Evolutionary conservation across 2,329 filamentous ascomycete genomes (phyloP), one percentile per base, ranked within the genome.

Genomic region (Penicillium brasilianum): DNA sequence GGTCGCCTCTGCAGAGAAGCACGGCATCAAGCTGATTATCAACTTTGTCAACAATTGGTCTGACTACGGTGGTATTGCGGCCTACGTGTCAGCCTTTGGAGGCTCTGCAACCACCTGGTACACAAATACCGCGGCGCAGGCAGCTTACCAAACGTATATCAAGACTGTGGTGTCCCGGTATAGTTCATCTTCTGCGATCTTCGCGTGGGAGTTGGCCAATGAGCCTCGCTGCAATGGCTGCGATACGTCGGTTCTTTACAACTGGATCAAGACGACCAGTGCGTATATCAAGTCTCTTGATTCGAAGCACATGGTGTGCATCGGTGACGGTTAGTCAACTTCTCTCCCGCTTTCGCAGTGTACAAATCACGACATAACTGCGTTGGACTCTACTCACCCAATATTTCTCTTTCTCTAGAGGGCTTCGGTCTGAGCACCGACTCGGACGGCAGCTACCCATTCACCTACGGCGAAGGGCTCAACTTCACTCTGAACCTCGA

Each of bases 161-260:
- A 78, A 83, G 52, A 77, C 80, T 0, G 81, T 90, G 7, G 82
- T 90, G 2, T 83, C 76, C 20, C 80, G 88, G 11, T 90, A 89
- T 76, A 83, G 78, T 49, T 77, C 81, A 62, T 88, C 85, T 0
- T 76, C 84, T 0, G 83, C 88, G 0, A 82, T 90, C 50, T 85
- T 90, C 65, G 86, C 87, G 0, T 90, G 88, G 88, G 88, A 90
- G 68, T 77, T 90, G 1, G 85, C 81, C 59, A 90, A 90, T 66
- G 88, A 90, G 74, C 85, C 87, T 16, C 81, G 88, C 61, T 90
- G 87, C 76, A 78, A 82, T 14, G 83, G 85, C 13, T 90, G 88
- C 70, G 76, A 78, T 43, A 83, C 84, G 1, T 80, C 81, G 8
- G 81, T 88, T 22, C 80, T 90, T 61, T 83, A 81, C 37, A 79